Evolutionary conservation across 768 basidiomycete species (phyloP).

Genomic region (Suillus subaureus): DNA sequence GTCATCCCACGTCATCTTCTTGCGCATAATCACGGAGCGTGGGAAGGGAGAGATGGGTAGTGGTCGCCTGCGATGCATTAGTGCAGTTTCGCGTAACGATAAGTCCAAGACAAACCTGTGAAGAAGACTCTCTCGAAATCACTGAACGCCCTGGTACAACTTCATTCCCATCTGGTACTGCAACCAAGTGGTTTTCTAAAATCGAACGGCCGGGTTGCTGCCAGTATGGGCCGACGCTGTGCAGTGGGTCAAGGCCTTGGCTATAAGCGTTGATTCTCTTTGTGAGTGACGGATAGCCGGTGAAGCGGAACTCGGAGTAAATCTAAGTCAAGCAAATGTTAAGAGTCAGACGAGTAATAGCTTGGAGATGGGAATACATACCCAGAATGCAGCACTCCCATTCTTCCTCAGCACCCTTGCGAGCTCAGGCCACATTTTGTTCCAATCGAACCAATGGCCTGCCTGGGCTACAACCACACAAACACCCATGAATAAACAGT

Average conservation of each 20-base stretch:
- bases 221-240: conserved; percentile 70
- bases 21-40: conserved; percentile 52
- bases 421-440: conserved; percentile 69
- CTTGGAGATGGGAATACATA: conserved; percentile 30
- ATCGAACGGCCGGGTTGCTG: conserved; percentile 77
- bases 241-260: conserved; percentile 52
- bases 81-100: not conserved
- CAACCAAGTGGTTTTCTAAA: conserved; percentile 67
- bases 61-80: conserved; percentile 38
- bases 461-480: conserved; percentile 59
- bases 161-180: conserved; percentile 59
- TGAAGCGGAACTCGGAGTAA: conserved; percentile 71
- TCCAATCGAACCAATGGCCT: conserved; percentile 82
- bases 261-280: conserved; percentile 63
- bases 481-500: not conserved
- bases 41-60: conserved; percentile 40
- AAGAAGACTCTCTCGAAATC: conserved; percentile 59
- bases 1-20: conserved; percentile 64
- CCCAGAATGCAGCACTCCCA: conserved; percentile 78
- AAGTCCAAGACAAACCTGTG: conserved; percentile 42
- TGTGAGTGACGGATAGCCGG: conserved; percentile 55
- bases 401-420: conserved; percentile 58
- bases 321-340: conserved; percentile 32
- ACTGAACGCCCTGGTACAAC: conserved; percentile 38
- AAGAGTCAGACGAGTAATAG: not conserved